Conservation (phyloP, 1,284 basidiomycete genomes). For the Hortiboletus rubellus region DNA sequence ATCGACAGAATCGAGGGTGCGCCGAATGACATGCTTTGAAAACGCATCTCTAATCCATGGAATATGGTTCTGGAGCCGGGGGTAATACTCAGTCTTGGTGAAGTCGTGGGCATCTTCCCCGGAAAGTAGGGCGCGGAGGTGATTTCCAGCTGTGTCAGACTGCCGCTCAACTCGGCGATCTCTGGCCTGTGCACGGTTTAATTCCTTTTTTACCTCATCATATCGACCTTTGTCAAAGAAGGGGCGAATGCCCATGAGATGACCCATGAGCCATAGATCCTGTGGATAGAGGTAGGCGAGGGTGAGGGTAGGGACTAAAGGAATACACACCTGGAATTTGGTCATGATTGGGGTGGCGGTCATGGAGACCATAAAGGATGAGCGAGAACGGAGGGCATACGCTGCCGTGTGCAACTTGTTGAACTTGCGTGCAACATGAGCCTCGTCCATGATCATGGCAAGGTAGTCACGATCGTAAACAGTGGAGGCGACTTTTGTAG, state of each 20-base stretch:
- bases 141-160: background rate
- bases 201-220: background rate
- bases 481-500: background rate
- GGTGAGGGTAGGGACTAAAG: too few relatives aligned
- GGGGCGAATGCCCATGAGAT: background rate
- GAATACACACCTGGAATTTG: background rate
- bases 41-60: background rate
- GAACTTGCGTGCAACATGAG: background rate
- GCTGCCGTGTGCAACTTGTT: background rate
- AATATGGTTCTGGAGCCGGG: background rate
- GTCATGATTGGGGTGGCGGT: slow-evolving; percentile 8
- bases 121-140: background rate
- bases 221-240: background rate
- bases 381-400: background rate
- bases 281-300: background rate
- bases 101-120: background rate
- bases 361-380: background rate
- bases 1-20: background rate
- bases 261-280: slow-evolving; percentile 11
- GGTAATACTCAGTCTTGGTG: background rate
- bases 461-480: background rate
- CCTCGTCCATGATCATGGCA: background rate
- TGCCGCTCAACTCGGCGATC: background rate
- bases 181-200: background rate
- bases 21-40: background rate